Conservation (phyloP, 192 early-diverging fungal genomes). For the Spizellomyces punctatus region DNA sequence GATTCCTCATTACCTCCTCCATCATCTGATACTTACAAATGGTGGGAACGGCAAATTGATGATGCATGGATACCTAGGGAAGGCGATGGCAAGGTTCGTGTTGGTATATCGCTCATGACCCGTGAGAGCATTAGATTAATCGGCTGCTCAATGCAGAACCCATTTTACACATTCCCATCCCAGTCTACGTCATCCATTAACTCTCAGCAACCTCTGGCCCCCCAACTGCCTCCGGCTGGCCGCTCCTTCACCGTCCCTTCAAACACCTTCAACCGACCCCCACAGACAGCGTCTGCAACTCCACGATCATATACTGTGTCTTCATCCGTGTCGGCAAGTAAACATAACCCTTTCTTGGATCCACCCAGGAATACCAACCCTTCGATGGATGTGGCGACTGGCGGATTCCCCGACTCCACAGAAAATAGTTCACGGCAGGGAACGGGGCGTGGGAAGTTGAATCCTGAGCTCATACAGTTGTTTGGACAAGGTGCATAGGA, state of each 20-base stretch:
- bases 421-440: neutral
- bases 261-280: too few species aligned
- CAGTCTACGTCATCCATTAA: too few species aligned
- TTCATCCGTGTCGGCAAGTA: too few species aligned
- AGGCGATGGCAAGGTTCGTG: conserved; percentile 25
- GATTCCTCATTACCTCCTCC: conserved; percentile 21
- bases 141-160: conserved; percentile 1
- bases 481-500: neutral
- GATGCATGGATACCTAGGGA: conserved; percentile 37
- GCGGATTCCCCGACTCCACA: too few species aligned
- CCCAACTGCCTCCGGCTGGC: too few species aligned
- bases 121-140: neutral
- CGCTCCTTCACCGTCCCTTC: too few species aligned
- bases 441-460: neutral
- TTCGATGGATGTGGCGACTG: too few species aligned
- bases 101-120: neutral
- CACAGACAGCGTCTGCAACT: too few species aligned
- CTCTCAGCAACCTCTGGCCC: too few species aligned
- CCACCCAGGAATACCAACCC: neutral
- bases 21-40: conserved; percentile 28
- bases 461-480: neutral
- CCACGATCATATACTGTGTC: too few species aligned
- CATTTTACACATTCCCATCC: neutral
- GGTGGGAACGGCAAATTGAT: conserved; percentile 39
- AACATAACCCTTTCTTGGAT: conserved; percentile 10